Evolutionary conservation across 768 basidiomycete genomes (phyloP).

Genomic region (Agrocybe praecox): DNA sequence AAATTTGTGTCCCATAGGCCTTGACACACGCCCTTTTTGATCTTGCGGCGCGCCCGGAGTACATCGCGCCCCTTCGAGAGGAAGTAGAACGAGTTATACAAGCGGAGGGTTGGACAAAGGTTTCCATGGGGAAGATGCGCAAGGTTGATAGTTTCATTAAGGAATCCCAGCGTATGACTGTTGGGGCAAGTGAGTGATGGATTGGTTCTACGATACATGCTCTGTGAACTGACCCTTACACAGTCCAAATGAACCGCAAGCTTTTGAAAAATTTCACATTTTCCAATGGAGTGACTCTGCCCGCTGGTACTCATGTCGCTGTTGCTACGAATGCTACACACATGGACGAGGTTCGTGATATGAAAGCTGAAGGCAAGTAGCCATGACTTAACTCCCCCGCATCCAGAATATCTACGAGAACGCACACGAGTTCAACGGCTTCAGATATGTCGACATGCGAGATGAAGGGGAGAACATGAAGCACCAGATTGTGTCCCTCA

Average conservation of each 20-base stretch:
- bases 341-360: constrained; percentile 14
- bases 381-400: background rate
- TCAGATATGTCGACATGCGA: constrained; percentile 37
- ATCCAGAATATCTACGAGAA: constrained; percentile 19
- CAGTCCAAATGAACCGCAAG: constrained; percentile 27
- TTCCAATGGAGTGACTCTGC: constrained; percentile 43
- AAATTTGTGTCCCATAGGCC: constrained; percentile 20
- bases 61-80: constrained; percentile 35
- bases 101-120: constrained; percentile 37
- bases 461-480: constrained; percentile 17
- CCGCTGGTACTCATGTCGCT: constrained; percentile 35
- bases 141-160: constrained; percentile 47
- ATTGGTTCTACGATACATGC: background rate
- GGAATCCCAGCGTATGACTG: constrained; percentile 27
- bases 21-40: constrained; percentile 36
- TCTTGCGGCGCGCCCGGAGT: constrained; percentile 36
- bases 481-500: constrained; percentile 27
- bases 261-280: constrained; percentile 42
- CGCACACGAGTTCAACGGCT: constrained; percentile 41
- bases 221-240: background rate
- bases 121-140: constrained; percentile 36
- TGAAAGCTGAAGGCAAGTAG: background rate
- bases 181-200: background rate
- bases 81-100: constrained; percentile 40
- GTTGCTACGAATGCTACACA: constrained; percentile 32